A percentile compares a stretch with the other conserved stretches of the same genome.
Conservation (phyloP, 352 stramenopile species). For the Phytophthora pseudosyringae region DNA sequence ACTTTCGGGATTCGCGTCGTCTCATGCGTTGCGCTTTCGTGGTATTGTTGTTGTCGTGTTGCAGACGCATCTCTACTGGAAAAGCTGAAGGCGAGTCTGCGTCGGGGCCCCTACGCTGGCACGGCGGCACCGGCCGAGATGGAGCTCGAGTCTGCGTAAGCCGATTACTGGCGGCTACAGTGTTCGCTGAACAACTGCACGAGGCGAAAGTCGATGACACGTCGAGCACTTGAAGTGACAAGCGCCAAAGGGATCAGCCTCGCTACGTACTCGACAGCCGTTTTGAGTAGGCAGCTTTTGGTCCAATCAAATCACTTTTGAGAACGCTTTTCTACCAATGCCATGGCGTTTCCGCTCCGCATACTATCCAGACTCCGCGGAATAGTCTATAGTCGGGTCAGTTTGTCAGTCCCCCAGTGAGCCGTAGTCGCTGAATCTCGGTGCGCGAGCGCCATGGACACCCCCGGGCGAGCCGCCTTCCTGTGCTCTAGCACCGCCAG, state of each 20-base stretch:
- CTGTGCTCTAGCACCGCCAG: constrained; percentile 77
- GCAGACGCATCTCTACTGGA: constrained; percentile 58
- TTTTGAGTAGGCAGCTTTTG: constrained; percentile 1
- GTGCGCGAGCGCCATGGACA: constrained; percentile 39
- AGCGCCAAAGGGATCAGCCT: constrained; percentile 1
- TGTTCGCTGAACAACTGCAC: background rate
- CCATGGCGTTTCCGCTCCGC: no score
- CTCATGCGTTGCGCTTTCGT: constrained; percentile 29
- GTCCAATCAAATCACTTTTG: constrained; percentile 1
- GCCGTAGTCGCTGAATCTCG: constrained; percentile 21
- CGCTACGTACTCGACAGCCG: constrained; percentile 18
- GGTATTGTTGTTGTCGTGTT: constrained; percentile 34
- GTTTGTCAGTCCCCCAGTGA: constrained; percentile 8
- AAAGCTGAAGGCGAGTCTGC: constrained; percentile 64
- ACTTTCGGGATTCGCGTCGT: constrained; percentile 7
- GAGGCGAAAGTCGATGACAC: constrained; percentile 1
- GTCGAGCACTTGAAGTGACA: constrained; percentile 9
- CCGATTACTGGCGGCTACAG: background rate
- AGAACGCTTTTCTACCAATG: constrained; percentile 1
- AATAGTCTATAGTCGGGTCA: constrained; percentile 26
- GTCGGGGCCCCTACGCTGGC: constrained; percentile 70
- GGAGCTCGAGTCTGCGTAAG: constrained; percentile 69
- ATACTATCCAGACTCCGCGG: constrained; percentile 16
- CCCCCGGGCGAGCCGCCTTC: constrained; percentile 76
- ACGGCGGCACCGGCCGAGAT: constrained; percentile 48